Evolutionary conservation across 1,139 yeast species (phyloP), one percentile per base, ranked within the genome.

Genomic region (Taphrina populina): DNA sequence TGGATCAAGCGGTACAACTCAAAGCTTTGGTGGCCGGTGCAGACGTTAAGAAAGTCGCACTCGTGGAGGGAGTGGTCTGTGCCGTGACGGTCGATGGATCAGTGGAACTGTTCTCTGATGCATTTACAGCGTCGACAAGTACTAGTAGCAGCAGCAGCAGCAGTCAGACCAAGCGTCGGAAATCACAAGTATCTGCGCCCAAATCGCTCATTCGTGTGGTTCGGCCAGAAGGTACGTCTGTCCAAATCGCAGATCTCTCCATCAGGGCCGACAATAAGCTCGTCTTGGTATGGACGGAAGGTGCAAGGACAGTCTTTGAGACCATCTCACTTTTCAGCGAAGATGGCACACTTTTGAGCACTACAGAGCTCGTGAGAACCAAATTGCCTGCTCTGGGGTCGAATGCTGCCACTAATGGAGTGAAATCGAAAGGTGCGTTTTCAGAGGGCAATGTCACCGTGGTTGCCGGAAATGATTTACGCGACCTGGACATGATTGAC

Each of bases 391-490:
- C 87, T 3, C 80, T 78, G 59, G 95, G 87, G 70, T n/a, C n/a
- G n/a, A n/a, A n/a, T n/a, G n/a, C n/a, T n/a, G 67, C 80, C 2
- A 88, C 95, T 1, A 82, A 95, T 0, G 76, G 84, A 1, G 76
- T 26, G 3, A 34, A 39, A 2, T 8, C 30, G 13, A 30, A 19
- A 8, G 40, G 39, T 13, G 33, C 37, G 4, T 92, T 88, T 67
- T 79, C 76, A 56, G 97, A 90, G 68, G 79, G 80, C 35, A 76
- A 79, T 60, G 81, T 95, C 0, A 82, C 60, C 32, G 67, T 73
- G 19, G 64, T 69, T 13, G 62, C 70, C 26, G 76, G 76, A 10
- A 62, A 64, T 35, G 46, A 49, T 29, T 24, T 55, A 7, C 58
- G 58, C n/a, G 65, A 64, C 37, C 57, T 64, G 88, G 94, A 61